Evolutionary conservation across 148 eudicot species (phyloP).

Genomic region (Spergularia bocconei): DNA sequence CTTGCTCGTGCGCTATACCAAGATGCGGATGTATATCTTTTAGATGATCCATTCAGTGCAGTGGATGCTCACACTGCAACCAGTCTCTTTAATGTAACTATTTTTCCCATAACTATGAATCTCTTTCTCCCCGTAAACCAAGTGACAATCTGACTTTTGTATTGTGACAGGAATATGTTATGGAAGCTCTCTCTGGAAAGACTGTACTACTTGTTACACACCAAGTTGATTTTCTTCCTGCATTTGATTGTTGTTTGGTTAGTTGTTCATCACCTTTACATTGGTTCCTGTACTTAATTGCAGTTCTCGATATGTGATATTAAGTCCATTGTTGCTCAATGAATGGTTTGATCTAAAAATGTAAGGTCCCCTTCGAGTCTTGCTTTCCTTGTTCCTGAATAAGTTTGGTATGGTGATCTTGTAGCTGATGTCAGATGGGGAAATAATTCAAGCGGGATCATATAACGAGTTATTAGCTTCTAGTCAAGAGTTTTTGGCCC

Average conservation of each 20-base stretch:
- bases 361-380: not conserved
- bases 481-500: constrained; percentile 64
- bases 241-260: constrained; percentile 79
- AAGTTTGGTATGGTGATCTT: not conserved
- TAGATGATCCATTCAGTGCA: constrained; percentile 98
- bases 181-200: constrained; percentile 80
- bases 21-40: constrained; percentile 80
- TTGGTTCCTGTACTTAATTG: not conserved
- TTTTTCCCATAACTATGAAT: not conserved
- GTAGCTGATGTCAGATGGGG: constrained; percentile 92
- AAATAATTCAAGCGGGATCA: constrained; percentile 60
- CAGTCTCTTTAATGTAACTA: constrained; percentile 68
- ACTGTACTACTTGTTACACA: constrained; percentile 90
- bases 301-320: not conserved
- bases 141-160: not conserved
- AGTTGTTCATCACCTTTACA: constrained; percentile 24
- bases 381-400: not conserved
- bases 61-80: constrained; percentile 97
- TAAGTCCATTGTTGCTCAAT: not conserved
- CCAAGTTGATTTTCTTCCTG: constrained; percentile 98
- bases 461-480: constrained; percentile 58
- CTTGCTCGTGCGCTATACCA: constrained; percentile 96
- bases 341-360: not conserved
- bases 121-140: not conserved
- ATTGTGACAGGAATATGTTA: constrained; percentile 72